A percentile compares a stretch with the other conserved stretches of the same genome.
phyloP scores from a whole-genome alignment of 2,329 filamentous ascomycete species.

The Bipolaris bicolor region DNA sequence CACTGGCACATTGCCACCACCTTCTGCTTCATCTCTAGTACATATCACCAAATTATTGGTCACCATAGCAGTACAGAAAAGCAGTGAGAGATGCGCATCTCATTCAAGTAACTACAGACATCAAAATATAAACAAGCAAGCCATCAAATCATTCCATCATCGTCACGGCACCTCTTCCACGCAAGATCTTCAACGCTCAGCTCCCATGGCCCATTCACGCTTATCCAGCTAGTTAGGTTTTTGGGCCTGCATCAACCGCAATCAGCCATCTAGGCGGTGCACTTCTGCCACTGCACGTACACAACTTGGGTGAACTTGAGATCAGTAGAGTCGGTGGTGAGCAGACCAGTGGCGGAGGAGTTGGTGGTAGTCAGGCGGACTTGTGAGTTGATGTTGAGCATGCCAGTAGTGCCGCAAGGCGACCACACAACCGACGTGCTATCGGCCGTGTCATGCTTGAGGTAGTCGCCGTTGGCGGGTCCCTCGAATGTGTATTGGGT shows the following conservation, averaged over 20 bases:
- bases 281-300: slow-evolving; percentile 55
- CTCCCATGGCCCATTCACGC: slow-evolving; percentile 12
- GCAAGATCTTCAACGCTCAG: slow-evolving; percentile 5
- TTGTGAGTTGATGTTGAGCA: slow-evolving; percentile 63
- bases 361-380: slow-evolving; percentile 49
- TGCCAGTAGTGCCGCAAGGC: slow-evolving; percentile 57
- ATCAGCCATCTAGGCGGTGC: slow-evolving; percentile 28
- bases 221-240: slow-evolving; percentile 16
- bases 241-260: slow-evolving; percentile 16
- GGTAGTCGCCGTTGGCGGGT: slow-evolving; percentile 47
- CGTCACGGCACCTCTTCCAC: slow-evolving; percentile 17
- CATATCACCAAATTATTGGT: neutral
- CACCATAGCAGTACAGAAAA: neutral
- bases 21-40: neutral
- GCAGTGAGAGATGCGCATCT: slow-evolving; percentile 17
- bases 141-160: slow-evolving; percentile 4
- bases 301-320: slow-evolving; percentile 55
- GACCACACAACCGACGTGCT: slow-evolving; percentile 59
- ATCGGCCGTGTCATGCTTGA: slow-evolving; percentile 51
- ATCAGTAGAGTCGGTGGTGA: slow-evolving; percentile 59
- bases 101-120: slow-evolving; percentile 14
- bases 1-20: neutral
- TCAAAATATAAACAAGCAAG: slow-evolving; percentile 9
- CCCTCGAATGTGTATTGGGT: slow-evolving; percentile 51
- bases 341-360: slow-evolving; percentile 45